Evolutionary conservation across 257 asterid genomes (phyloP).

Genomic region (Plectranthus barbatus): DNA sequence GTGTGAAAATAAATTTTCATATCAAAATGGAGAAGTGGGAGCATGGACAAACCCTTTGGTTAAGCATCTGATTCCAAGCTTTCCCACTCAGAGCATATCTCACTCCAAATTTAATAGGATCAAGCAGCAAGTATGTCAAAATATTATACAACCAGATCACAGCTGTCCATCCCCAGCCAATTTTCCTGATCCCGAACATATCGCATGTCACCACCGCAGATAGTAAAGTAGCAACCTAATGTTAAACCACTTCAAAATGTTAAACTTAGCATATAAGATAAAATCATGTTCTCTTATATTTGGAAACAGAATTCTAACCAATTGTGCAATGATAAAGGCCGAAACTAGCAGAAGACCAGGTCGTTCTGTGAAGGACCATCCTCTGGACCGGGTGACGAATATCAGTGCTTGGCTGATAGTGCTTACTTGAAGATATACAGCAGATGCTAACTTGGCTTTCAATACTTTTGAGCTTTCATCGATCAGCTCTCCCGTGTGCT

Average conservation of each 20-base stretch:
- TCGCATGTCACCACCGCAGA: slow-evolving; percentile 35
- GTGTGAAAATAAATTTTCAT: no score
- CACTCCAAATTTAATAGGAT: slow-evolving; percentile 38
- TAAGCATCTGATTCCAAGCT: slow-evolving; percentile 36
- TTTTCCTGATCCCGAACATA: slow-evolving; percentile 24
- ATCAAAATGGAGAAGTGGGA: no score
- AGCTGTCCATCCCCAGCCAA: slow-evolving; percentile 39
- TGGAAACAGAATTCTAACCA: slow-evolving; percentile 6
- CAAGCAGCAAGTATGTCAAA: slow-evolving; percentile 31
- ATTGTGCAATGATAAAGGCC: slow-evolving; percentile 47
- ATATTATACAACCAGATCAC: slow-evolving; percentile 41
- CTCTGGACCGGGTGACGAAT: slow-evolving; percentile 47
- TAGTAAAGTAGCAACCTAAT: slow-evolving; percentile 36
- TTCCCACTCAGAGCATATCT: slow-evolving; percentile 37
- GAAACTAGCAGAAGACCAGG: slow-evolving; percentile 48
- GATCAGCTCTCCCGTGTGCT: slow-evolving; percentile 13
- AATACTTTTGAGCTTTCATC: slow-evolving; percentile 18
- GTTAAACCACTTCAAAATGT: not conserved
- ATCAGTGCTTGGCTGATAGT: slow-evolving; percentile 57
- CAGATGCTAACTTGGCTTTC: slow-evolving; percentile 40
- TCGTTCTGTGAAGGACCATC: slow-evolving; percentile 48
- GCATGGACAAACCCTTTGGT: slow-evolving; percentile 19
- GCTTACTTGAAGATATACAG: slow-evolving; percentile 66
- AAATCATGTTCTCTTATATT: no score
- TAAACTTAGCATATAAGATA: no score